A percentile compares a stretch with the other conserved stretches of the same genome.
Conservation (phyloP, 2,329 filamentous ascomycete genomes). For the Cercospora sp. region DNA sequence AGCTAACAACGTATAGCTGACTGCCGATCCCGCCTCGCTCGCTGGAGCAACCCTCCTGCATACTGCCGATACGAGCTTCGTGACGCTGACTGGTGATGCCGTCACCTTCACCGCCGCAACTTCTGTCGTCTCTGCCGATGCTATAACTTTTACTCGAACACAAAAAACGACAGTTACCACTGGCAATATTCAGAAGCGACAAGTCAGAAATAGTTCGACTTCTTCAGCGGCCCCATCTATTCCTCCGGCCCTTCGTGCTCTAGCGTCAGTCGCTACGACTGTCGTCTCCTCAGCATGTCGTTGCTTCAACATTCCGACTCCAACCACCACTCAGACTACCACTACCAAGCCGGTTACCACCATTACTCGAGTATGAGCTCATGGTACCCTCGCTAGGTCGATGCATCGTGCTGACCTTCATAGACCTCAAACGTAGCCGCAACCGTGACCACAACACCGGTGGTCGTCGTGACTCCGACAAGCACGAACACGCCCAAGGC, state of each 20-base stretch:
- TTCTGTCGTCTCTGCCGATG: background rate
- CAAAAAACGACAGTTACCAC: background rate
- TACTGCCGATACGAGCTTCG: background rate
- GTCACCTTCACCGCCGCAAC: background rate
- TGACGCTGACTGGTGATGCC: background rate
- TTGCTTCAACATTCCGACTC: background rate
- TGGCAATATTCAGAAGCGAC: background rate
- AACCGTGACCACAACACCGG: background rate
- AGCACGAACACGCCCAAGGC: background rate
- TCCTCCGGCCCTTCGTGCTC: background rate
- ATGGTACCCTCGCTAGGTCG: too few relatives aligned
- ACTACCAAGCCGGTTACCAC: background rate
- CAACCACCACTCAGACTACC: background rate
- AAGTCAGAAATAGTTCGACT: background rate
- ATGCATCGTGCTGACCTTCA: background rate
- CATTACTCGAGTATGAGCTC: background rate
- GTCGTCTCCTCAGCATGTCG: background rate
- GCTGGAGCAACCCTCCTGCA: background rate
- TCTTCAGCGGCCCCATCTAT: background rate
- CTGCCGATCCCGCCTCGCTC: background rate
- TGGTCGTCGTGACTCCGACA: background rate
- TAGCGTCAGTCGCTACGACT: background rate
- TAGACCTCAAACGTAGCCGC: background rate
- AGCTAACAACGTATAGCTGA: background rate
- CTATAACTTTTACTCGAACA: background rate